A percentile compares a stretch with the other conserved stretches of the same genome.
These are phyloP conservation scores for Caloboletus inedulis DNA, from an alignment of 1,284 basidiomycete genomes.

Conservation along the genomic window DNA sequence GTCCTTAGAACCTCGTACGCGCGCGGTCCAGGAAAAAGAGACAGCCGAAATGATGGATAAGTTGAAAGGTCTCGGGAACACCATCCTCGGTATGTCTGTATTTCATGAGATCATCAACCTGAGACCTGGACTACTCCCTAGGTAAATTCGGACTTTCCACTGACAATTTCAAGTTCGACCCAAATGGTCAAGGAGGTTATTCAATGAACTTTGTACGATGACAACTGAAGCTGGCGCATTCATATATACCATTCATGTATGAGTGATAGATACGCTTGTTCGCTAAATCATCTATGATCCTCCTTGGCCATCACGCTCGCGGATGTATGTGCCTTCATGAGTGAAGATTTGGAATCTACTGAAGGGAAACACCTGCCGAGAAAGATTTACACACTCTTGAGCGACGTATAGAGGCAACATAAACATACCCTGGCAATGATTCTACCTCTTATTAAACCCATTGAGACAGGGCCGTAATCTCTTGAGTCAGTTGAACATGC, in stretches of 20 bases:
- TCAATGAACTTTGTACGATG: slow-evolving; percentile 79
- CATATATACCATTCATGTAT: slow-evolving; percentile 3
- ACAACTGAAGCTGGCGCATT: slow-evolving; percentile 5
- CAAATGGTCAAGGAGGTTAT: slow-evolving; percentile 91
- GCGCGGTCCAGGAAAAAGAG: slow-evolving; percentile 80
- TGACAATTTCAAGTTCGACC: slow-evolving; percentile 92
- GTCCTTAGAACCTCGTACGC: slow-evolving; percentile 62
- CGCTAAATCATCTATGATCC: slow-evolving; percentile 1
- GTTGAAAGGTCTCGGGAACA: slow-evolving; percentile 91
- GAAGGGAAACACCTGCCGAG: slow-evolving; percentile 53
- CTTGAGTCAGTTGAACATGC: slow-evolving; percentile 84
- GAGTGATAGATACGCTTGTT: not conserved
- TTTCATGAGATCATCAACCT: not conserved
- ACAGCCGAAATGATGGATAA: slow-evolving; percentile 92
- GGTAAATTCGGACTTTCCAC: slow-evolving; percentile 87
- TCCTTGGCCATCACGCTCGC: slow-evolving; percentile 27
- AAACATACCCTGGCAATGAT: slow-evolving; percentile 72
- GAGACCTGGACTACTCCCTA: slow-evolving; percentile 27
- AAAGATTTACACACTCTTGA: not conserved
- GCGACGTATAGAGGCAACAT: slow-evolving; percentile 7
- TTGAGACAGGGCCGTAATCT: slow-evolving; percentile 87
- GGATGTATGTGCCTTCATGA: slow-evolving; percentile 46
- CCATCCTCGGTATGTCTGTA: slow-evolving; percentile 69
- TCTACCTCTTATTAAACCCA: slow-evolving; percentile 77
- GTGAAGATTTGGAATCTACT: slow-evolving; percentile 47